Conservation (phyloP, 2,329 filamentous ascomycete genomes). For the Arthrobotrys iridis region DNA sequence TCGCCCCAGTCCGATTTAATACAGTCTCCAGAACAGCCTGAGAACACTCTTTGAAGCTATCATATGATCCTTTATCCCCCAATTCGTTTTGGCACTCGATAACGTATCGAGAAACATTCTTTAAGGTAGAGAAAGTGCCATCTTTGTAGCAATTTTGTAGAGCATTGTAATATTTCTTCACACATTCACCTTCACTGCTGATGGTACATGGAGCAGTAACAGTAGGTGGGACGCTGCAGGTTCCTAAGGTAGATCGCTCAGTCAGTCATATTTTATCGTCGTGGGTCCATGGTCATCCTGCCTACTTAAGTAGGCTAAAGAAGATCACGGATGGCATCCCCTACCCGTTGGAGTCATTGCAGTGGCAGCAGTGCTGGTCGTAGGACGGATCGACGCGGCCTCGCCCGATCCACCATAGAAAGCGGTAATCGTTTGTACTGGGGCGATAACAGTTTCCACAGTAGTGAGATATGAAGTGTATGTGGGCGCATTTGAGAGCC, state of each 20-base stretch:
- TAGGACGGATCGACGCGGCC: neutral
- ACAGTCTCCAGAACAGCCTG: neutral
- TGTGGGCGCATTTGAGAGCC: neutral
- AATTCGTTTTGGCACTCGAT: slow-evolving; percentile 28
- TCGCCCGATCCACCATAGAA: slow-evolving; percentile 11
- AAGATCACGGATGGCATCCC: neutral
- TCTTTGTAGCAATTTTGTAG: slow-evolving; percentile 20
- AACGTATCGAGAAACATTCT: slow-evolving; percentile 31
- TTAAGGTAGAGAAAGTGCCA: slow-evolving; percentile 20
- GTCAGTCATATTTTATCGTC: too few species aligned
- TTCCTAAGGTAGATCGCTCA: neutral
- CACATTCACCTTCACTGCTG: slow-evolving; percentile 12
- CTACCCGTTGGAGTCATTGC: slow-evolving; percentile 36
- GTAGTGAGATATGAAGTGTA: slow-evolving; percentile 31
- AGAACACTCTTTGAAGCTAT: slow-evolving; percentile 26
- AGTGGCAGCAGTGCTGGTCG: slow-evolving; percentile 20
- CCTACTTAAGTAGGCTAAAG: too few species aligned
- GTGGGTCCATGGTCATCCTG: too few species aligned
- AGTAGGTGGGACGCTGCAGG: slow-evolving; percentile 28
- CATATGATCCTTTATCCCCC: slow-evolving; percentile 10
- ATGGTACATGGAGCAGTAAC: slow-evolving; percentile 27
- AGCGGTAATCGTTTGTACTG: slow-evolving; percentile 26
- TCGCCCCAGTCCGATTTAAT: neutral
- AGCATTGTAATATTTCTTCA: slow-evolving; percentile 13
- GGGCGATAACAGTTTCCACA: slow-evolving; percentile 17